Evolutionary conservation across 106 monocot species (phyloP), one percentile per base, ranked within the genome.

Genomic region (Dendrobium nobile): DNA sequence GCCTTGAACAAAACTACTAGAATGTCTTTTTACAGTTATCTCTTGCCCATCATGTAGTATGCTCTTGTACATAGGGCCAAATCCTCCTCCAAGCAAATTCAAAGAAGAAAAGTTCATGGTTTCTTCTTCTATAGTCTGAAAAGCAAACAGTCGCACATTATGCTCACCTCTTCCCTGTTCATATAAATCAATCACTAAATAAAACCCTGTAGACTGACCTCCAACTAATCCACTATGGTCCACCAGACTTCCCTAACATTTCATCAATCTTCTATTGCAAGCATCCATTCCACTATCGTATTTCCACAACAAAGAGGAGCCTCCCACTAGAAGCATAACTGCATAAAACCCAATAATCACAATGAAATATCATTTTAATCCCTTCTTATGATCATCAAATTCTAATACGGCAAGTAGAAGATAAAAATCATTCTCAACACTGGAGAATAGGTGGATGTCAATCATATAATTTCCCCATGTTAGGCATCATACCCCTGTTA

Each of bases 1-100:
- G n/a, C 89, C 89, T 77, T 89, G 89, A 1, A 77, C 80, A 8
- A 84, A 89, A 26, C 65, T 82, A 68, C 26, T 79, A 5, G 87
- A 89, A 19, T 87, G 82, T 27, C 86, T 89, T 41, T 89, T 89
- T 2, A 87, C 78, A 65, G 89, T 87, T 61, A 89, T 79, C 33
- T 87, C 87, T 80, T 87, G 82, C 15, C 89, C 89, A 64, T 65
- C 81, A 18, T 84, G 78, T 41, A 89, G 56, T 28, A 47, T 77
- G 1, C 89, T 84, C 87, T 87, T 91, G 51, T 88, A 91, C 24
- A 91, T 88, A 67, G 82, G 79, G 74, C 90, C 88, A 72, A 91
- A 91, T 47, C 90, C 90, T 13, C 80, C 68, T 8, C 90, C 90
- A 72, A 91, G 88, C 77, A 84, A 77, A 67, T 88, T 84, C 13